Evolutionary conservation across 78 protist genomes (phyloP), one percentile per base, ranked within the genome.

Genomic region (Polysphondylium violaceum): DNA sequence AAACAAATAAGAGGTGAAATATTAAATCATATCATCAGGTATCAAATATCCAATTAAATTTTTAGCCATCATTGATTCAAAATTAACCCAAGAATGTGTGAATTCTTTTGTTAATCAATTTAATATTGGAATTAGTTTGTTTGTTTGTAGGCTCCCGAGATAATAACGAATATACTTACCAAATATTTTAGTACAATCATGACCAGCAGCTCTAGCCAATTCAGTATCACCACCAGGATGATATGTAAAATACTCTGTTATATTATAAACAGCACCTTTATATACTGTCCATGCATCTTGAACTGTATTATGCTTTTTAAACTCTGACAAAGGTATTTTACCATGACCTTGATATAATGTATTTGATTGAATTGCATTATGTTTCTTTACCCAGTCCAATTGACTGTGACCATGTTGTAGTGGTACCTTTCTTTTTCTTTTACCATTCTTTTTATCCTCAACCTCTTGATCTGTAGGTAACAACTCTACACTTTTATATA

Each of bases 181-280:
- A 75, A 92, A 95, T 59, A 91, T 75, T 25, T 9, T 65, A 6
- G 97, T 93, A 43, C 78, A 88, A 47, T 95, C 97, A 21, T 23
- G 43, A 27, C 97, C 97, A 19, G 96, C 96, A 16, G 81, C 86
- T 16, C 76, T 31, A 44, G 76, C n/a, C 5, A 96, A 67, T 43
- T 63, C 74, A 8, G 56, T 86, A 21, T 27, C 67, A 17, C 96
- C 95, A 19, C 97, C 97, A 1, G 97, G 97, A 79, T 96, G 97
- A 71, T 44, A 96, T 5, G 36, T 63, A 17, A 90, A 38, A 69
- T 93, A 96, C 3, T 63, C 60, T 1, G 97, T 83, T 14, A 96
- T 67, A 78, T 96, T 71, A 68, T 94, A 96, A 53, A 96, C 97
- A 31, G 29, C 43, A 0, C 97, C 97, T 25, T 85, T 83, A 5